Base-by-base conservation (phyloP, 2,329 filamentous ascomycete species). In the Monilinia vaccinii-corymbosi region DNA sequence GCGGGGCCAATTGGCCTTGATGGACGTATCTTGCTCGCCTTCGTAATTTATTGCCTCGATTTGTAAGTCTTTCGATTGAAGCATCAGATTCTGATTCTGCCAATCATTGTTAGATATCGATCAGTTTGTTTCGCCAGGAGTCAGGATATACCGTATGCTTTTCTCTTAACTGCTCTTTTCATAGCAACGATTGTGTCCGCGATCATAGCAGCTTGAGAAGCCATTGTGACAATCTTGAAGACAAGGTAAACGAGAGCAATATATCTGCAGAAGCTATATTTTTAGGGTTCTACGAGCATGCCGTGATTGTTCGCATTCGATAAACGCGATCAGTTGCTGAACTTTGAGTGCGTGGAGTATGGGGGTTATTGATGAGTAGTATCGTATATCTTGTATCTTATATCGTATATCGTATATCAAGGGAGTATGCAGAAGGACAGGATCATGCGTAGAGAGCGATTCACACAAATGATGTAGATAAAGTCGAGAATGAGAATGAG, bases 11-110 rank as follows among this genome's bases (percentile, higher is more conserved):
- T 68, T 86, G 84, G 61, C 88, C 88, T 69, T 85, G 79, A 67
- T 83, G 85, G 49, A 88, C 81, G 70, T 89, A 89, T 66, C 84
- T 81, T 48, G 89, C 85, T 67, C 84, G 81, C 72, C 84, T 88
- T 77, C 91, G 89, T 49, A 93, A 78, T 72, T 92, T 93, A 73
- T 90, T 84, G 63, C 87, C 88, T 70, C 88, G 85, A 73, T 91
- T 91, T 60, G 84, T 87, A 67, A 81, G 82, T 67, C 81, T 79
- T 62, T 85, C 80, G 67, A 91, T 85, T 58, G 84, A 81, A 62
- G 85, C 84, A 73, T 93, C 89, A 61, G 87, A 89, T 71, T 92
- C 89, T 67, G 86, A 89, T 63, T 90, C 89, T 91, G 59, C 65
- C 49, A 44, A 49, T 48, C 50, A 56, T 59, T 21, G 47, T 67